Evolutionary conservation across 495 filamentous ascomycete species (phyloP).

Genomic region (Penicillium coprophilum): DNA sequence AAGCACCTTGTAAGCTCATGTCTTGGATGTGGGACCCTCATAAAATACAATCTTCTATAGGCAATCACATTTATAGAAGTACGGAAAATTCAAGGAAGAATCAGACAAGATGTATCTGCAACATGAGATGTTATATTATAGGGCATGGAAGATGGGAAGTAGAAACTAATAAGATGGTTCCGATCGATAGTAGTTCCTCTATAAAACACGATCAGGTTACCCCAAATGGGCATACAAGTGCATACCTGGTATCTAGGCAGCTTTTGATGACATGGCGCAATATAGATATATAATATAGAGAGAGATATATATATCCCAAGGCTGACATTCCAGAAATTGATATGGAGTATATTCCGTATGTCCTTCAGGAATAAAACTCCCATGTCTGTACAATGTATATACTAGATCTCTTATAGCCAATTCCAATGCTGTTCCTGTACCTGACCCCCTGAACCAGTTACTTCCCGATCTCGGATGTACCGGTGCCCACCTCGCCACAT

Average conservation of each 20-base stretch:
- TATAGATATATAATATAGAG: background rate
- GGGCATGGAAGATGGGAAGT: no score
- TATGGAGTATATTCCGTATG: no score
- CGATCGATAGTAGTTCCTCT: background rate
- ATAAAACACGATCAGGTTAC: no score
- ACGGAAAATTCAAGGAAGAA: no score
- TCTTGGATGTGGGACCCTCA: slow-evolving; percentile 13
- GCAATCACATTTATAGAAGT: background rate
- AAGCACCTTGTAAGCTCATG: slow-evolving; percentile 2
- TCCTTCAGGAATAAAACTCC: no score
- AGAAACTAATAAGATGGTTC: no score
- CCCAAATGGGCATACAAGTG: background rate
- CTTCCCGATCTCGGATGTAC: slow-evolving; percentile 4
- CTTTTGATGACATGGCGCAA: background rate
- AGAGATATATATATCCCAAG: background rate
- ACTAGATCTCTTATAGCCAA: background rate
- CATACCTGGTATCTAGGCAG: background rate
- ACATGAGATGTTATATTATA: no score
- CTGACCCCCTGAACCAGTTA: background rate
- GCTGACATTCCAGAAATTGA: no score
- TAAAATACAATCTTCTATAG: slow-evolving; percentile 1
- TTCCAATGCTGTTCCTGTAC: background rate
- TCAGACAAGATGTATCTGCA: no score
- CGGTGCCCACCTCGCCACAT: background rate
- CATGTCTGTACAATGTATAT: background rate